Evolutionary conservation across 164 flowering plant species (phyloP).

Genomic region (Pachysandra terminalis): DNA sequence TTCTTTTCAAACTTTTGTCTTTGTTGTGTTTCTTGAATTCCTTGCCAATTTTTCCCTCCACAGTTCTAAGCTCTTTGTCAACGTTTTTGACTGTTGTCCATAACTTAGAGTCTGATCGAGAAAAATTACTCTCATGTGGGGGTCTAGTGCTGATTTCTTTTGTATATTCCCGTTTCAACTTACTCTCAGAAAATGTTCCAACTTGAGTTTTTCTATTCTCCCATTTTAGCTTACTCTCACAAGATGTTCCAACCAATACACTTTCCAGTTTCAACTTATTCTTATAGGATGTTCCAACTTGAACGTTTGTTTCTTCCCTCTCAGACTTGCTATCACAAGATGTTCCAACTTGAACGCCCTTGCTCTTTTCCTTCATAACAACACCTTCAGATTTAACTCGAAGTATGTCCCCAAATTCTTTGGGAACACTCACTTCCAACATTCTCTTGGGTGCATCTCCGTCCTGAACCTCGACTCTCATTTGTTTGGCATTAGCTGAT

Average conservation of each 20-base stretch:
- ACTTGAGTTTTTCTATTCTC: neutral
- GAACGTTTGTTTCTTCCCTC: too few species aligned
- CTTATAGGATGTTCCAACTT: neutral
- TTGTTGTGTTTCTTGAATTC: neutral
- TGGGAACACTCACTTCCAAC: slow-evolving; percentile 1
- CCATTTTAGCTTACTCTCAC: too few species aligned
- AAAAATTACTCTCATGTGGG: neutral
- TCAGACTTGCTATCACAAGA: neutral
- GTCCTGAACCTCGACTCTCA: slow-evolving; percentile 1
- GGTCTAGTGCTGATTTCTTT: neutral
- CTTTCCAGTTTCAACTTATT: slow-evolving; percentile 1
- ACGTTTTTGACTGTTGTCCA: neutral
- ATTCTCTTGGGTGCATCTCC: slow-evolving; percentile 8
- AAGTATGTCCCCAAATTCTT: neutral
- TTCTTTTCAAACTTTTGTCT: slow-evolving; percentile 12
- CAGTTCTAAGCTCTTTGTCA: neutral
- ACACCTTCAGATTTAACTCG: slow-evolving; percentile 2
- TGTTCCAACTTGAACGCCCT: neutral
- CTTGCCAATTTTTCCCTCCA: slow-evolving; percentile 3
- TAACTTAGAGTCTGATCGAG: neutral
- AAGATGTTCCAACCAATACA: too few species aligned
- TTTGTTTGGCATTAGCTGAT: slow-evolving; percentile 3
- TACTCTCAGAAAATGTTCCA: neutral
- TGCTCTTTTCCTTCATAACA: neutral
- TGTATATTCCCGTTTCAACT: slow-evolving; percentile 1